Evolutionary conservation across 2,329 filamentous ascomycete species (phyloP).

Genomic region (Zymoseptoria crescenta): DNA sequence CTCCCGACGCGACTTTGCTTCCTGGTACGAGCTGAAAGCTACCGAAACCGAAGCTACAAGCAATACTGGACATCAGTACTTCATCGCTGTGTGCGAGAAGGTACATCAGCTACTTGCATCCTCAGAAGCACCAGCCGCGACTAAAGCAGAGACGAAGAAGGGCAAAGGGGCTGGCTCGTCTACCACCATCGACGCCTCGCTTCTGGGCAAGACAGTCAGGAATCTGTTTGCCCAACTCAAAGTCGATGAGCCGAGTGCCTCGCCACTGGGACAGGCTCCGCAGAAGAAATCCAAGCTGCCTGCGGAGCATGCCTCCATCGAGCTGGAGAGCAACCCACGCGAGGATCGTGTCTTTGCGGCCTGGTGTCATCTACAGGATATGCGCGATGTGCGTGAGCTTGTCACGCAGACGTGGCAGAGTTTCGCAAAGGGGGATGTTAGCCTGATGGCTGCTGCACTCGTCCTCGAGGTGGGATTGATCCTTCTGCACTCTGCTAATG

Average conservation of each 20-base stretch:
- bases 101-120: slow-evolving; percentile 2
- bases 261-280: background rate
- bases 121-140: background rate
- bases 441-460: background rate
- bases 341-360: slow-evolving; percentile 3
- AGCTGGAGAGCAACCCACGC: background rate
- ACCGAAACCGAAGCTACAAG: background rate
- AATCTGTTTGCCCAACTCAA: slow-evolving; percentile 8
- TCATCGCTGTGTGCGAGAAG: slow-evolving; percentile 6
- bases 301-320: background rate
- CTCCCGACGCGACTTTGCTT: background rate
- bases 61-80: slow-evolving; percentile 7
- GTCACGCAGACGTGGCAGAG: slow-evolving; percentile 4
- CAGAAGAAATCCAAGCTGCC: background rate
- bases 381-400: slow-evolving; percentile 3
- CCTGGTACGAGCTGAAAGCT: background rate
- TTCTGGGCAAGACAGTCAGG: background rate
- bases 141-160: background rate
- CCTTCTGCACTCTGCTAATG: slow-evolving; percentile 3
- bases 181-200: background rate
- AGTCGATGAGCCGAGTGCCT: slow-evolving; percentile 6
- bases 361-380: slow-evolving; percentile 8
- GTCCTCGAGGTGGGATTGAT: slow-evolving; percentile 4
- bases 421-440: slow-evolving; percentile 4
- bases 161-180: background rate